A percentile compares a stretch with the other conserved stretches of the same genome.
Conservation (phyloP, 768 basidiomycete genomes). For the Lactarius hatsudake region DNA sequence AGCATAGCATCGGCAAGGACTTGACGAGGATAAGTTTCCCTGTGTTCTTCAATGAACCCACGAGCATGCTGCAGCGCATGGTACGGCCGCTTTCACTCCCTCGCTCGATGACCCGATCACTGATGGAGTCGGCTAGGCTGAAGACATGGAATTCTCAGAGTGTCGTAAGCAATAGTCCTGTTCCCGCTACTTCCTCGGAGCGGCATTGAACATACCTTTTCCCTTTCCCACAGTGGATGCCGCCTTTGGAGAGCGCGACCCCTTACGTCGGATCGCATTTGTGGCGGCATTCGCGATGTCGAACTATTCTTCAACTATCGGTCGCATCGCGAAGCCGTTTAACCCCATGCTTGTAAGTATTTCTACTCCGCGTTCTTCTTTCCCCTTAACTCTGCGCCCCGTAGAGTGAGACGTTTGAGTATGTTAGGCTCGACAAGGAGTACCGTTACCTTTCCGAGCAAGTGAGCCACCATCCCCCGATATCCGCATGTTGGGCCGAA, state of each 20-base stretch:
- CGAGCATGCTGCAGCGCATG: slow-evolving; percentile 97
- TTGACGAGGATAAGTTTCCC: slow-evolving; percentile 94
- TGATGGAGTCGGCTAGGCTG: slow-evolving; percentile 46
- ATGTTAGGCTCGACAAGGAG: slow-evolving; percentile 80
- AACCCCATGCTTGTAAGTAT: slow-evolving; percentile 85
- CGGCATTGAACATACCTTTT: background rate
- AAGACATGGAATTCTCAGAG: slow-evolving; percentile 97
- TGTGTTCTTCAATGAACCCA: slow-evolving; percentile 90
- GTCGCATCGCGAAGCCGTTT: slow-evolving; percentile 95
- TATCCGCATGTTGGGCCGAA: slow-evolving; percentile 95
- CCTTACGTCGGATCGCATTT: slow-evolving; percentile 81
- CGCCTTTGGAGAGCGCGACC: slow-evolving; percentile 72
- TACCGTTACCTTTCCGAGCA: slow-evolving; percentile 95
- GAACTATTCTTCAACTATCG: slow-evolving; percentile 95
- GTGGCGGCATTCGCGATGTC: slow-evolving; percentile 98
- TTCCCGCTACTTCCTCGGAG: background rate
- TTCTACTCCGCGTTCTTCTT: background rate
- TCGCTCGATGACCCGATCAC: slow-evolving; percentile 3
- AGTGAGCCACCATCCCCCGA: slow-evolving; percentile 96
- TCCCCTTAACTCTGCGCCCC: background rate
- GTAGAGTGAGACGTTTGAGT: slow-evolving; percentile 92
- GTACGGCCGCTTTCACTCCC: slow-evolving; percentile 33
- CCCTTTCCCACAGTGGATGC: slow-evolving; percentile 66
- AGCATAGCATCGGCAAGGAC: slow-evolving; percentile 94
- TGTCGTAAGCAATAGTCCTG: slow-evolving; percentile 56